A percentile compares a stretch with the other conserved stretches of the same genome.
These are phyloP conservation scores for Brettanomyces custersianus DNA, from an alignment of 805 yeast species.

Conservation along the genomic window DNA sequence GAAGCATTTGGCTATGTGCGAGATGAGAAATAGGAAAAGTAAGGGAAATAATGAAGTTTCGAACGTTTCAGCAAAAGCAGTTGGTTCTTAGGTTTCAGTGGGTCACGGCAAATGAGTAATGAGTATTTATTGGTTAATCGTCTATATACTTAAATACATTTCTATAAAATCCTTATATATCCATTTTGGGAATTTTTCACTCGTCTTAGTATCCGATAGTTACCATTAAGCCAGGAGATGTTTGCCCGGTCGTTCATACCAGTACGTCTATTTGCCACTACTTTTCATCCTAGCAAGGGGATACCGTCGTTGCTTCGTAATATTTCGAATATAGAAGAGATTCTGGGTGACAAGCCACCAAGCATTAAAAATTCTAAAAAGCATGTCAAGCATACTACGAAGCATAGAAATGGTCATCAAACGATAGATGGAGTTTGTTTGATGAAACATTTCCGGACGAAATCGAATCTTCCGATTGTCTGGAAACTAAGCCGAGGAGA, in stretches of 20 bases:
- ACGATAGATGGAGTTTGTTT: neutral
- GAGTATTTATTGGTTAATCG: too few relatives aligned
- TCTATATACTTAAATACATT: too few relatives aligned
- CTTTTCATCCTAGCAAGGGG: too few relatives aligned
- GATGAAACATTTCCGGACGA: neutral
- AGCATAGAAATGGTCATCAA: neutral
- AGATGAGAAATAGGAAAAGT: constrained; percentile 4
- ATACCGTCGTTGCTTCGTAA: constrained; percentile 1
- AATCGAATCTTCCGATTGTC: neutral
- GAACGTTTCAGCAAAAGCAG: too few relatives aligned
- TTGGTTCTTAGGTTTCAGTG: too few relatives aligned
- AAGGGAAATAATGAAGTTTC: too few relatives aligned
- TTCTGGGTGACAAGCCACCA: neutral
- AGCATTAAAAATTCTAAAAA: neutral
- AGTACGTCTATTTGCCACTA: too few relatives aligned
- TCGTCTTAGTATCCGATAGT: too few relatives aligned
- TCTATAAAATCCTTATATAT: too few relatives aligned
- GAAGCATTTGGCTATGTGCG: constrained; percentile 28
- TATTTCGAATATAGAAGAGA: constrained; percentile 3
- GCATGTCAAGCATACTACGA: neutral
- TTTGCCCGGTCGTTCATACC: too few relatives aligned
- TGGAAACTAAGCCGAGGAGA: neutral
- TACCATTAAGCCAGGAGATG: neutral
- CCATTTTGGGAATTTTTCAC: too few relatives aligned
- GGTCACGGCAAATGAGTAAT: too few relatives aligned